These are phyloP conservation scores for Arabidopsis lyrata DNA, from an alignment of 441 rosid genomes.

Conservation along the genomic window DNA sequence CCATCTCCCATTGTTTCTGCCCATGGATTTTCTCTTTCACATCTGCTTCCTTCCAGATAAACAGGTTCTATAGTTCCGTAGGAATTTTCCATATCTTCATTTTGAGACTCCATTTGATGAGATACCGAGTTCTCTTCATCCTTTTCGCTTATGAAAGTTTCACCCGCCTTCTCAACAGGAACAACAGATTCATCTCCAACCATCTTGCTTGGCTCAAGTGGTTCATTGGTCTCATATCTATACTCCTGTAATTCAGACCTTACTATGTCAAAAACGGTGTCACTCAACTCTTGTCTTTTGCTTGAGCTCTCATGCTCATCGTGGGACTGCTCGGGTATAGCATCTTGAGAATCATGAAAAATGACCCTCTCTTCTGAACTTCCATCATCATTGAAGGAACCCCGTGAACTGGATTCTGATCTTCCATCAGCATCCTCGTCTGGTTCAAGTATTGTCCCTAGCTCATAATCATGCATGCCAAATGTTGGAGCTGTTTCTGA, in stretches of 20 bases:
- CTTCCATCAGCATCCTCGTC: conserved; percentile 29
- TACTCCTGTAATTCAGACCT: conserved; percentile 25
- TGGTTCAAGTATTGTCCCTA: conserved; percentile 16
- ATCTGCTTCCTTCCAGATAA: conserved; percentile 16
- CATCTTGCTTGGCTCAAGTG: conserved; percentile 10
- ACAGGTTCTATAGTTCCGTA: neutral
- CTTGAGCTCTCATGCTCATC: conserved; percentile 27
- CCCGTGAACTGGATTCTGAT: conserved; percentile 19
- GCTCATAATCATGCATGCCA: conserved; percentile 23
- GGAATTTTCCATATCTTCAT: conserved; percentile 10
- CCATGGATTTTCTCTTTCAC: conserved; percentile 26
- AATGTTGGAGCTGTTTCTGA: neutral
- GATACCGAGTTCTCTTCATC: neutral
- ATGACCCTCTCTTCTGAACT: conserved; percentile 16
- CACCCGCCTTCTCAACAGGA: conserved; percentile 16
- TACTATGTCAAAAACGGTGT: conserved; percentile 17
- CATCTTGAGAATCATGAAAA: conserved; percentile 6
- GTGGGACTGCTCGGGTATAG: conserved; percentile 24
- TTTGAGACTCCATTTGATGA: conserved; percentile 27
- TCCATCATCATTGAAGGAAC: conserved; percentile 30
- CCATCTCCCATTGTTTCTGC: conserved; percentile 19
- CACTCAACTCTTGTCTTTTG: conserved; percentile 16
- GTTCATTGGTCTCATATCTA: conserved; percentile 32
- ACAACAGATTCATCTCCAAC: conserved; percentile 10
- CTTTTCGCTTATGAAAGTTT: neutral